phyloP scores from a whole-genome alignment of 139 green algal species.

The Eudorina sp. region DNA sequence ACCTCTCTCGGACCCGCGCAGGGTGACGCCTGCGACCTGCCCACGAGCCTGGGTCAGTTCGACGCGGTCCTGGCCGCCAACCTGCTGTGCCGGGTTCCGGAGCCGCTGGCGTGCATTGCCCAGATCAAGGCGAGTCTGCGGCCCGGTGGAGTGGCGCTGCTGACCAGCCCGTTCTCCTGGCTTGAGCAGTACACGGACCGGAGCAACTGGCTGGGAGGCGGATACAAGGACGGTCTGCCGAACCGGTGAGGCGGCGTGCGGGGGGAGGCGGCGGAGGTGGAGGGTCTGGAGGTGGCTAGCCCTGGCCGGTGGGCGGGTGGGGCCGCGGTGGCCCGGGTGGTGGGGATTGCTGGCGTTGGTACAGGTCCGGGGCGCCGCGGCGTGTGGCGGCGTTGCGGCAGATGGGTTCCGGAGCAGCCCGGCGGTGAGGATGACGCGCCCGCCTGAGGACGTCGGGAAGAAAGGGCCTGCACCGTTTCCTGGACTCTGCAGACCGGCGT shows the following conservation, averaged over 20 bases:
- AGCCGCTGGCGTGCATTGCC: slow-evolving; percentile 71
- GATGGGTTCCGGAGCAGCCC: no score
- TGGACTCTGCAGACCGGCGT: no score
- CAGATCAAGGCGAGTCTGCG: slow-evolving; percentile 60
- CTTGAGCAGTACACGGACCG: slow-evolving; percentile 75
- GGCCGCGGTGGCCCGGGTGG: no score
- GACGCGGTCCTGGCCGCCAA: slow-evolving; percentile 84
- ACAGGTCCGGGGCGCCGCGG: no score
- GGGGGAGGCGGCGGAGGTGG: neutral
- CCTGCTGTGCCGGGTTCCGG: slow-evolving; percentile 80
- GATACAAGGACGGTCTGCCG: slow-evolving; percentile 52
- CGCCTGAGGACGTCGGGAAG: no score
- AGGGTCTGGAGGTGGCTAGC: no score
- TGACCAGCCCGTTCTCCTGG: slow-evolving; percentile 83
- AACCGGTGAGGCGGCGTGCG: neutral
- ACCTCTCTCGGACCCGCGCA: neutral
- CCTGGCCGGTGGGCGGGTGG: no score
- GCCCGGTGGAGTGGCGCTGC: slow-evolving; percentile 72
- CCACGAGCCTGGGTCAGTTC: slow-evolving; percentile 56
- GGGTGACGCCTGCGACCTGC: slow-evolving; percentile 70
- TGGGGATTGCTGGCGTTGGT: no score
- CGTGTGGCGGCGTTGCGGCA: no score
- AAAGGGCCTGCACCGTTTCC: no score
- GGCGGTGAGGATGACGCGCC: no score
- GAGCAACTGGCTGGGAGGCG: slow-evolving; percentile 74